Evolutionary conservation across 106 monocot genomes (phyloP).

Genomic region (Dioscorea alata): DNA sequence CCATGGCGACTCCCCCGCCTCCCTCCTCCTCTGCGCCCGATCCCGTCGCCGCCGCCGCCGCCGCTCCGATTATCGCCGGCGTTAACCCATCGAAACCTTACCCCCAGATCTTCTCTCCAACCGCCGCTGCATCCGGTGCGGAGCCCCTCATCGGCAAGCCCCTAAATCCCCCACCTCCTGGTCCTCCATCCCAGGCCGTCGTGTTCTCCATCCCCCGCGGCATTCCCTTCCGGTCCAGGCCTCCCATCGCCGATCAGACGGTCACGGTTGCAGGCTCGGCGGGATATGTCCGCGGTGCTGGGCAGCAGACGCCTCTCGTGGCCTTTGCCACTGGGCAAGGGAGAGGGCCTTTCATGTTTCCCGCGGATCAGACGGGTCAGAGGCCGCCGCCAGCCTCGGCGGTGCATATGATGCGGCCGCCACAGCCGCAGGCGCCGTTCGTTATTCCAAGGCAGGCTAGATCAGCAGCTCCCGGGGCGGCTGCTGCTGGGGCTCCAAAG

Average conservation of each 20-base stretch:
- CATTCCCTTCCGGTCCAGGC: background rate
- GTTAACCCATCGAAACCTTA: background rate
- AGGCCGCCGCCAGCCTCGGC: conserved; percentile 6
- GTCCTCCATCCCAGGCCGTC: background rate
- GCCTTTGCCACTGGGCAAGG: conserved; percentile 1
- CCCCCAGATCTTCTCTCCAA: background rate
- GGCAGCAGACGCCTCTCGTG: background rate
- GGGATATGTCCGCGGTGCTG: background rate
- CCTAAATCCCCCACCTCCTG: background rate
- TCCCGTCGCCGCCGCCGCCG: conserved; percentile 6
- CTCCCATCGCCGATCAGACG: background rate
- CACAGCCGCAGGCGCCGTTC: background rate
- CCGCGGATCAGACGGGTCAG: conserved; percentile 2
- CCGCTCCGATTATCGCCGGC: background rate
- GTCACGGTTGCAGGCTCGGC: background rate
- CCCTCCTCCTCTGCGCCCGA: background rate
- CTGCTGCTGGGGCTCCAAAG: conserved; percentile 2
- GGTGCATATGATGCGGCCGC: background rate
- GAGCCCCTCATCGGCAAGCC: background rate
- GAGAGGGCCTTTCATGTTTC: background rate
- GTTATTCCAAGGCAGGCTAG: no score
- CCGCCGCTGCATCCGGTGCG: conserved; percentile 1
- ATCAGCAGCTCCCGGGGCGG: background rate
- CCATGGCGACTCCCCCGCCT: no score
- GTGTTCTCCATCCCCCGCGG: background rate